phyloP scores from a whole-genome alignment of 176 grass and related monocot species.

The Oryza meridionalis region DNA sequence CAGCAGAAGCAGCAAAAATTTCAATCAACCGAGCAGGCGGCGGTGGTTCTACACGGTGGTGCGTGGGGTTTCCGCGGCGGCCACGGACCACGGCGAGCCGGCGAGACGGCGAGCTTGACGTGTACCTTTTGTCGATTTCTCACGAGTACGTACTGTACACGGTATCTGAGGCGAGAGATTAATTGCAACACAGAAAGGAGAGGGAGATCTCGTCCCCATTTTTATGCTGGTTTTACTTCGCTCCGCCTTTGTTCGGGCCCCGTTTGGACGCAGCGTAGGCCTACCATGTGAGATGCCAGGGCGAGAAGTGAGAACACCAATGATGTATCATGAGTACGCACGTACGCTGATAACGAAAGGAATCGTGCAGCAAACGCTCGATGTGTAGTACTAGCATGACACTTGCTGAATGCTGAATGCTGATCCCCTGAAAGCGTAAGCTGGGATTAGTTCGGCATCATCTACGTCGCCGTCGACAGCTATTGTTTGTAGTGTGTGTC shows the following conservation, averaged over 20 bases:
- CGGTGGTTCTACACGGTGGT: too few relatives aligned
- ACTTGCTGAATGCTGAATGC: neutral
- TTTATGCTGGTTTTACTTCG: conserved; percentile 24
- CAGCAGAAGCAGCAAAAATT: too few relatives aligned
- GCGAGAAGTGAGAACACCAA: conserved; percentile 3
- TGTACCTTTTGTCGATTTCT: neutral
- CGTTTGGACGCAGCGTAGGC: conserved; percentile 15
- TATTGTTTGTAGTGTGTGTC: too few relatives aligned
- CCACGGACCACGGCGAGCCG: neutral
- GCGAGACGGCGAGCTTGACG: neutral
- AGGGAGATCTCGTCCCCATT: neutral
- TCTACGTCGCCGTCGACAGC: too few relatives aligned
- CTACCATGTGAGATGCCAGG: conserved; percentile 45
- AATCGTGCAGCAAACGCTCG: neutral
- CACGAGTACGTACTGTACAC: neutral
- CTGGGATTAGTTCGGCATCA: too few relatives aligned
- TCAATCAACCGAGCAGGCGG: neutral
- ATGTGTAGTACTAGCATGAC: too few relatives aligned
- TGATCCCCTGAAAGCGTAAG: neutral
- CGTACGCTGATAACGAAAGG: neutral
- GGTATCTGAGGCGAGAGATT: neutral
- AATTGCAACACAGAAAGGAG: neutral
- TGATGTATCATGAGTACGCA: neutral
- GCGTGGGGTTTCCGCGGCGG: neutral
- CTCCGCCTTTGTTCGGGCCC: neutral